Conservation (phyloP, 2,329 filamentous ascomycete genomes). For the Karstenula rhodostoma region DNA sequence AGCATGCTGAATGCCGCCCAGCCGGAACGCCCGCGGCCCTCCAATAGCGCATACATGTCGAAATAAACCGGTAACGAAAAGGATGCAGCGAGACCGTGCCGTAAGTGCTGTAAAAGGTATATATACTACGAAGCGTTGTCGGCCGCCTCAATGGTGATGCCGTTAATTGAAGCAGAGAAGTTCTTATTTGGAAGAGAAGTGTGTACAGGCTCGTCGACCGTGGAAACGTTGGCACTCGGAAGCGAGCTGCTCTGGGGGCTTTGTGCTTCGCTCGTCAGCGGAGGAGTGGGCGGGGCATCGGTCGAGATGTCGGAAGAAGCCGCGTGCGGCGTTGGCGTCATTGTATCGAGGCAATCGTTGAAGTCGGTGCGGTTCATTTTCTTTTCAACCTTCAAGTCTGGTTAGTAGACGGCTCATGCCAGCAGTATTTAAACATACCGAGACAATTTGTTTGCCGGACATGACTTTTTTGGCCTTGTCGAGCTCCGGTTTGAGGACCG, state of each 20-base stretch:
- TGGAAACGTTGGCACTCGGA: slow-evolving; percentile 69
- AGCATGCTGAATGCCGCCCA: slow-evolving; percentile 22
- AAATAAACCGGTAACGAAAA: slow-evolving; percentile 15
- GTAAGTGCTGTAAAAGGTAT: slow-evolving; percentile 19
- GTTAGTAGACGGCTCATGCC: slow-evolving; percentile 15
- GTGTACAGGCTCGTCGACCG: slow-evolving; percentile 55
- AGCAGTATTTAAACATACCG: slow-evolving; percentile 36
- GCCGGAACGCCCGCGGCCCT: slow-evolving; percentile 14
- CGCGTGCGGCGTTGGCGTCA: slow-evolving; percentile 28
- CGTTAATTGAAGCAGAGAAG: slow-evolving; percentile 17
- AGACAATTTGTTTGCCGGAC: slow-evolving; percentile 54
- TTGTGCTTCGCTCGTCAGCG: slow-evolving; percentile 74
- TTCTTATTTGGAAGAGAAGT: slow-evolving; percentile 24
- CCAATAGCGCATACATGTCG: slow-evolving; percentile 25
- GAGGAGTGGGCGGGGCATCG: slow-evolving; percentile 62
- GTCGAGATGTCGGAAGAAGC: slow-evolving; percentile 17
- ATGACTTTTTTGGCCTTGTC: slow-evolving; percentile 52
- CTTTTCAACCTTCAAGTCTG: slow-evolving; percentile 52
- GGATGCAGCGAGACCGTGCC: slow-evolving; percentile 21
- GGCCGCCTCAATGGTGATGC: slow-evolving; percentile 22
- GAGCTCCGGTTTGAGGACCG: slow-evolving; percentile 55
- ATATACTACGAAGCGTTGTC: slow-evolving; percentile 25
- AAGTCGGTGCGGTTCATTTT: slow-evolving; percentile 56
- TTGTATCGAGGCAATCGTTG: slow-evolving; percentile 34
- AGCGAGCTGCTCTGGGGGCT: slow-evolving; percentile 73